A percentile compares a stretch with the other conserved stretches of the same genome.
These are phyloP conservation scores for Panicum hallii DNA, from an alignment of 202 grass and related monocot genomes.

Conservation along the genomic window DNA sequence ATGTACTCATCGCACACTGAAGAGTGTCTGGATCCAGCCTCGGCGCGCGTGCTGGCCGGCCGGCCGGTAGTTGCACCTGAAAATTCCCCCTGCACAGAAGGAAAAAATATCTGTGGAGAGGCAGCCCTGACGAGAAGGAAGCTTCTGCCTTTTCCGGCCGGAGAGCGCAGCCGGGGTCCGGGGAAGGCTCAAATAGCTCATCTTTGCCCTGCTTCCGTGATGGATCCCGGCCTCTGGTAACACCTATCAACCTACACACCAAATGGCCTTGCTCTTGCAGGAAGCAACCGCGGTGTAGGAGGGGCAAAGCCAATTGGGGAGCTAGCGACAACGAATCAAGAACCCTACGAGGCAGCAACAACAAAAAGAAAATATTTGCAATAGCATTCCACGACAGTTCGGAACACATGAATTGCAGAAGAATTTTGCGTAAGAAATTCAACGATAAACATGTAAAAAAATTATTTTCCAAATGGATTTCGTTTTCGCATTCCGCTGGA, in stretches of 20 bases:
- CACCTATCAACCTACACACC: not conserved
- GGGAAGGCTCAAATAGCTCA: not conserved
- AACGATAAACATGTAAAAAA: not conserved
- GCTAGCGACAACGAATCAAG: not conserved
- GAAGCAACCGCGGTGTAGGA: conserved; percentile 39
- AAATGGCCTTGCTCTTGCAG: conserved; percentile 42
- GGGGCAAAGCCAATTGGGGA: not conserved
- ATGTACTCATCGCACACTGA: not conserved
- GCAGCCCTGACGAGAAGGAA: not conserved
- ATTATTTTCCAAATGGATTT: not conserved
- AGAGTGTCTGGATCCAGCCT: not conserved
- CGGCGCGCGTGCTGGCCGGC: not conserved
- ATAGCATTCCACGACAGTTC: not conserved
- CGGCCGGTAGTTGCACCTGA: conserved; percentile 26
- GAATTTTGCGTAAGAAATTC: not conserved
- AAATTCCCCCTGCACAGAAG: conserved; percentile 16
- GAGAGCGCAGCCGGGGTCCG: not conserved
- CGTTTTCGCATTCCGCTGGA: not conserved
- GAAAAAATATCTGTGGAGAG: conserved; percentile 3
- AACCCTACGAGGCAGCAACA: not conserved
- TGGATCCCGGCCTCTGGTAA: conserved; percentile 28
- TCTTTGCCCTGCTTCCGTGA: conserved; percentile 23
- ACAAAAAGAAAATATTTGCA: not conserved
- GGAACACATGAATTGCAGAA: conserved; percentile 4
- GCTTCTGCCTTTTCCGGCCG: conserved; percentile 17